These are phyloP conservation scores for Wallacemonas sp. DNA, from an alignment of 208 protist species.

Conservation along the genomic window DNA sequence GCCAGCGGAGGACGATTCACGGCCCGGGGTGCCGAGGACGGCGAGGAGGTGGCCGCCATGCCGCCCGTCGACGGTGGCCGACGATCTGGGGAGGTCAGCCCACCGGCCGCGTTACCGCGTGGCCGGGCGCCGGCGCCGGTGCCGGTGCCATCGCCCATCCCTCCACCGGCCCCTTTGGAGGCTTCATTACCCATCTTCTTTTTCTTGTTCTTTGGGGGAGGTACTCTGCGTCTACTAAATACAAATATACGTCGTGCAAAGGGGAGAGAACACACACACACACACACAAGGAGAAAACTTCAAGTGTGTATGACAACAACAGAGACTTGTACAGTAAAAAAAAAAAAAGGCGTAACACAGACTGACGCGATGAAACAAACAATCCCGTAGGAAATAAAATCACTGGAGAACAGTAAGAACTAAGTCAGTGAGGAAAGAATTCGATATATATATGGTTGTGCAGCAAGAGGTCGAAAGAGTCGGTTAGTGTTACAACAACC, in stretches of 20 bases:
- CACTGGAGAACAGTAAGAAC: neutral
- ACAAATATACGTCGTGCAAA: neutral
- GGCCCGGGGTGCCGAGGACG: neutral
- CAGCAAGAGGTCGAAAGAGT: too few species aligned
- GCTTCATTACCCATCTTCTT: slow-evolving; percentile 28
- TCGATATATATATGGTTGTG: too few species aligned
- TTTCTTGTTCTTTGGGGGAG: too few species aligned
- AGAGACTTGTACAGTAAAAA: neutral
- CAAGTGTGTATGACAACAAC: neutral
- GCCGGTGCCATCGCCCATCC: too few species aligned
- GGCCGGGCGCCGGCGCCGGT: neutral
- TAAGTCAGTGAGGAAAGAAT: too few species aligned
- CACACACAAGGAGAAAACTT: too few species aligned
- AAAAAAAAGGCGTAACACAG: too few species aligned
- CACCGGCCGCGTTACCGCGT: neutral
- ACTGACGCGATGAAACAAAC: too few species aligned
- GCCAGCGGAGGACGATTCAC: slow-evolving; percentile 10
- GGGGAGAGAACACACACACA: neutral
- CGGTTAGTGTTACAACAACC: too few species aligned
- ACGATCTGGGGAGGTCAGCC: neutral
- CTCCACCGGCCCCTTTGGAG: slow-evolving; percentile 17
- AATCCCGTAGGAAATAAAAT: too few species aligned
- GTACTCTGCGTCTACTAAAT: too few species aligned
- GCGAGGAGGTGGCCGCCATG: neutral
- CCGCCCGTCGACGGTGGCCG: neutral